Evolutionary conservation across 1,284 basidiomycete species (phyloP).

Genomic region (Sanghuangporus baumii): DNA sequence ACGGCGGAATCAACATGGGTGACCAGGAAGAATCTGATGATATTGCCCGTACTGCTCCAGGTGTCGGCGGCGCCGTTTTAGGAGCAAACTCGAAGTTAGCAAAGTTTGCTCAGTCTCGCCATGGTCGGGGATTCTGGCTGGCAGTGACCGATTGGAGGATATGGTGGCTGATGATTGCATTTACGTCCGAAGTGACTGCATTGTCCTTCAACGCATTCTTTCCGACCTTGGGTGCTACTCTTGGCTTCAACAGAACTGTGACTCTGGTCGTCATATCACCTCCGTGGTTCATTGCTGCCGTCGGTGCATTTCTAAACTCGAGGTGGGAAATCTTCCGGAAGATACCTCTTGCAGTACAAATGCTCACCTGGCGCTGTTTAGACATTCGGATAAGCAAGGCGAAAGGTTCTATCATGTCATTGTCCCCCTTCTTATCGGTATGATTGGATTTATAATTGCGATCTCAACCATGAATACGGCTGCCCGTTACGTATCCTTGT

Average conservation of each 20-base stretch:
- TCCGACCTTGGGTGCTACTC: constrained; percentile 27
- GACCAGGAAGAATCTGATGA: constrained; percentile 19
- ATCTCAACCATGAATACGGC: constrained; percentile 34
- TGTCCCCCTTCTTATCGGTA: constrained; percentile 30
- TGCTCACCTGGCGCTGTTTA: constrained; percentile 1
- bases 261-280: constrained; percentile 25
- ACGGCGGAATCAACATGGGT: constrained; percentile 31
- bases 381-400: constrained; percentile 30
- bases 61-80: not conserved
- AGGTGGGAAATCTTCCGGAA: not conserved
- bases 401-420: constrained; percentile 38
- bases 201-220: constrained; percentile 30
- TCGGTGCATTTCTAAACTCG: constrained; percentile 18
- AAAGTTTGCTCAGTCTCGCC: not conserved
- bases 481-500: constrained; percentile 36
- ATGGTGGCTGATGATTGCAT: constrained; percentile 27
- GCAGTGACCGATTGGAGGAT: constrained; percentile 39
- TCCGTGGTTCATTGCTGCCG: constrained; percentile 19
- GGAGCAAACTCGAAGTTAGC: not conserved
- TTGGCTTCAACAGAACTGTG: constrained; percentile 24
- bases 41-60: not conserved
- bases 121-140: constrained; percentile 27
- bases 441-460: constrained; percentile 39
- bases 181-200: constrained; percentile 23
- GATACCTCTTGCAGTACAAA: not conserved